phyloP scores from a whole-genome alignment of 306 rosid species.

The Calophaca sinica region DNA sequence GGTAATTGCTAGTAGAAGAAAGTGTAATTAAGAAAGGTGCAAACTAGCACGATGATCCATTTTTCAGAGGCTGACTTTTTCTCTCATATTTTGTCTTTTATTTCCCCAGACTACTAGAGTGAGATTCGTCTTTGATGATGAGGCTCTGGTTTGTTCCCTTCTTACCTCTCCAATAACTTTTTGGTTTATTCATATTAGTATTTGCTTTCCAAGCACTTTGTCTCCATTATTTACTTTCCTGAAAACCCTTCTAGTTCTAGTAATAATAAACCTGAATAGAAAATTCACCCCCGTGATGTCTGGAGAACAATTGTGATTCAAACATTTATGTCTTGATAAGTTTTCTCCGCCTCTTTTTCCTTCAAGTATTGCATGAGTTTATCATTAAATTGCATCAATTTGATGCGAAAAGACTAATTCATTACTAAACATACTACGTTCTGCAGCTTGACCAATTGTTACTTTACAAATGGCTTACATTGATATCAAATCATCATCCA shows the following conservation, averaged over 20 bases:
- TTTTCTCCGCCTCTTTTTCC: not conserved
- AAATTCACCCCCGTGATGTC: not conserved
- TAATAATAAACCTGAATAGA: not conserved
- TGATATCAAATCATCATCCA: not conserved
- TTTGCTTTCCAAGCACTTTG: not conserved
- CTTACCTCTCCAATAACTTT: slow-evolving; percentile 42
- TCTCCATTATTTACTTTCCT: slow-evolving; percentile 6
- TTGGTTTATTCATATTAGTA: slow-evolving; percentile 2
- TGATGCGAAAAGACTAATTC: too few relatives aligned
- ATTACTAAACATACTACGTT: not conserved
- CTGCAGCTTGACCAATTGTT: not conserved
- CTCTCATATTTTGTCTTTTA: slow-evolving; percentile 33
- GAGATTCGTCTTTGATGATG: slow-evolving; percentile 81
- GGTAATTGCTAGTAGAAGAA: slow-evolving; percentile 55
- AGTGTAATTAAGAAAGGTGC: slow-evolving; percentile 12
- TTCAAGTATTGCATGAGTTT: not conserved
- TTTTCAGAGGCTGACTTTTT: slow-evolving; percentile 42
- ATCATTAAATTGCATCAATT: too few relatives aligned
- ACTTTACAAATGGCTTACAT: not conserved
- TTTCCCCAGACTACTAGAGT: slow-evolving; percentile 83
- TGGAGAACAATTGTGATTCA: not conserved
- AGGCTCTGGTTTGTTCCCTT: slow-evolving; percentile 81
- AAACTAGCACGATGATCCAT: slow-evolving; percentile 17
- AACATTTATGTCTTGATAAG: not conserved
- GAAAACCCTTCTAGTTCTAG: not conserved